Base-by-base conservation (phyloP, 179 eudicot species). In the Beta lomatogona region DNA sequence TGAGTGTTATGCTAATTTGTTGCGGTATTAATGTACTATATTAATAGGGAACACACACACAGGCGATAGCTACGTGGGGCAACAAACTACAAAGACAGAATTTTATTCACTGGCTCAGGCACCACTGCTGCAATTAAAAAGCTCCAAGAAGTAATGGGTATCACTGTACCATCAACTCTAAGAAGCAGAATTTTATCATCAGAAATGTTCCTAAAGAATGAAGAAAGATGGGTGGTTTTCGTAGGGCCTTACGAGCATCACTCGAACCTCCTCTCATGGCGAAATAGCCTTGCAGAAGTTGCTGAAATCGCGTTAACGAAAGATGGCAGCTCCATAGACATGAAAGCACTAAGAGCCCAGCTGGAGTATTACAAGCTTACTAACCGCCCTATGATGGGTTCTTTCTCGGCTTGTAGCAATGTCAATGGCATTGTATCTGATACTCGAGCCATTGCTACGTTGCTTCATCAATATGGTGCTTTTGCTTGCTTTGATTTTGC, bases 181-280 rank as follows among this genome's bases (percentile, higher is more conserved):
- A 84, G 91, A 71, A 86, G 73, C 28, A 87, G 84, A 54, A 87
- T 88, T 11, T 69, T 86, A 15, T 36, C 52, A 48, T 48, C 52
- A 6, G 55, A 80, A 14, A 18, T 78, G 28, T 77, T 36, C 41
- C 41, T 94, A 8, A 58, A 60, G 4, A 60, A 70, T 0, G 88
- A 81, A 63, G 95, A 92, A 58, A 86, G 94, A 71, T 95, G 98
- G 98, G 93, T 95, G 0, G 97, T 95, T 15, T 91, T 95, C 12
- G 92, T 95, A 0, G 99, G 99, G 7, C 98, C 99, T 5, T 88
- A 86, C 58, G 98, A 95, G 88, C 99, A 95, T 82, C 99, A 95
- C 86, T 93, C 99, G 6, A 95, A 95, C 89, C 82, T 93, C 52
- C 95, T 93, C 16, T 95, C 98, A 0, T 95, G 98, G 98, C 80